A percentile compares a stretch with the other conserved stretches of the same genome.
phyloP scores from a whole-genome alignment of 2,329 filamentous ascomycete species.

The Septoria linicola region DNA sequence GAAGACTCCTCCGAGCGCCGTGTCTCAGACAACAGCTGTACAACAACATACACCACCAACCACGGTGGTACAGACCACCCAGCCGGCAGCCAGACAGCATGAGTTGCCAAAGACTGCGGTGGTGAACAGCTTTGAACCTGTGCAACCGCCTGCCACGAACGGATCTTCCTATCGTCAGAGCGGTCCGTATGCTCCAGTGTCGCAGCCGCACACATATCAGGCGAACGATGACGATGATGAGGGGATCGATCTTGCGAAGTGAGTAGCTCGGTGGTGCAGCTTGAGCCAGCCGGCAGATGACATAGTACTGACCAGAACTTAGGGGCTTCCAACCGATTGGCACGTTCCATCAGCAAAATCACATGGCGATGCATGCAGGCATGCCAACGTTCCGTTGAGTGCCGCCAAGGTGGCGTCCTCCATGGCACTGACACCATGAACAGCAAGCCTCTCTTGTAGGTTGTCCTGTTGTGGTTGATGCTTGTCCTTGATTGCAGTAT shows the following conservation, averaged over 20 bases:
- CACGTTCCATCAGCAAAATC: slow-evolving; percentile 44
- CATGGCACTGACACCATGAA: no score
- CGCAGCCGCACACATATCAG: slow-evolving; percentile 31
- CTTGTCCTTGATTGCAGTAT: no score
- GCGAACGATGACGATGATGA: slow-evolving; percentile 43
- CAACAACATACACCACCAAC: slow-evolving; percentile 30
- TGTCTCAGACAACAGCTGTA: slow-evolving; percentile 18
- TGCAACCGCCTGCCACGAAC: slow-evolving; percentile 18
- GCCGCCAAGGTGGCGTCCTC: no score
- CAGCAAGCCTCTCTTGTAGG: no score
- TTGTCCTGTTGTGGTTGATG: no score
- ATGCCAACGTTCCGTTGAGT: slow-evolving; percentile 29
- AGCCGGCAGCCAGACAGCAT: slow-evolving; percentile 23
- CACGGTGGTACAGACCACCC: slow-evolving; percentile 23
- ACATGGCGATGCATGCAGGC: slow-evolving; percentile 31
- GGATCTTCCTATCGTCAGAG: slow-evolving; percentile 8
- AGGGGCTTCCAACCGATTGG: slow-evolving; percentile 54
- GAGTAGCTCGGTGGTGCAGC: slow-evolving; percentile 28
- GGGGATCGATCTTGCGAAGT: slow-evolving; percentile 52
- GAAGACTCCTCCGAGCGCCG: slow-evolving; percentile 25
- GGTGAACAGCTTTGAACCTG: slow-evolving; percentile 23
- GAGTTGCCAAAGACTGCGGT: slow-evolving; percentile 27
- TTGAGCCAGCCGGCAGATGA: slow-evolving; percentile 3
- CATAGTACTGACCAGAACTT: not conserved
- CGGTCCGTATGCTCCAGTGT: slow-evolving; percentile 12